A percentile compares a stretch with the other conserved stretches of the same genome.
Evolutionary conservation across 2,329 filamentous ascomycete genomes (phyloP).

Genomic region (Cladosporium sp.): DNA sequence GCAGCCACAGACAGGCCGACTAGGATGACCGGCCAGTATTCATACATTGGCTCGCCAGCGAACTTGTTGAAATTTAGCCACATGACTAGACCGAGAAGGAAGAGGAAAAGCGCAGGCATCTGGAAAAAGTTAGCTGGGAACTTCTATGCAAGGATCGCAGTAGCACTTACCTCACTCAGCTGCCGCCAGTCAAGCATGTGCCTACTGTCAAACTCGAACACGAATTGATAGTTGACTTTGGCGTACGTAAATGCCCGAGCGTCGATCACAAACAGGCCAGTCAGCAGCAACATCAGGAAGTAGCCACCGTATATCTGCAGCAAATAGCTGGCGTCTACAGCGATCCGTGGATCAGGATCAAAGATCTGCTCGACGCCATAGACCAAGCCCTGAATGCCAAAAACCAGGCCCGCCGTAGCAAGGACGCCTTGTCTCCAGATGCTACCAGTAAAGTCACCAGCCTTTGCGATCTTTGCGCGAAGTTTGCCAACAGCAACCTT

Average conservation of each 20-base stretch:
- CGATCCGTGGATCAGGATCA: conserved; percentile 15
- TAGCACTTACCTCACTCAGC: conserved; percentile 57
- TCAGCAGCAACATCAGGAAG: conserved; percentile 74
- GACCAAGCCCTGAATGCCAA: conserved; percentile 40
- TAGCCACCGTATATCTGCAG: conserved; percentile 82
- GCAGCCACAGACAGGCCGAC: conserved; percentile 61
- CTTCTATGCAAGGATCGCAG: background rate
- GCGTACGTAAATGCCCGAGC: conserved; percentile 75
- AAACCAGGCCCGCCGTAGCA: conserved; percentile 36
- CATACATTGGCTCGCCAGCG: conserved; percentile 60
- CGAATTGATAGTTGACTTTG: conserved; percentile 83
- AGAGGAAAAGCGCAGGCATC: conserved; percentile 77
- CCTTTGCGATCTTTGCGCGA: conserved; percentile 59
- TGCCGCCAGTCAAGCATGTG: conserved; percentile 81
- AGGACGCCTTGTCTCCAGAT: conserved; percentile 53
- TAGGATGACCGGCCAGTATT: conserved; percentile 81
- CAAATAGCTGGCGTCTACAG: conserved; percentile 22
- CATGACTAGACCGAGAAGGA: conserved; percentile 69
- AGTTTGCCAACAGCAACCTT: conserved; percentile 88
- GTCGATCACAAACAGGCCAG: conserved; percentile 77
- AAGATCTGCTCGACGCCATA: conserved; percentile 31
- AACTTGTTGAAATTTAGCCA: conserved; percentile 82
- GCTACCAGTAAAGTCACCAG: conserved; percentile 52
- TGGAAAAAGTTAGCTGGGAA: conserved; percentile 21
- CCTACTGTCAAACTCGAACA: conserved; percentile 90